Evolutionary conservation across 805 yeast species (phyloP).

Genomic region (Wickerhamiella galacta): DNA sequence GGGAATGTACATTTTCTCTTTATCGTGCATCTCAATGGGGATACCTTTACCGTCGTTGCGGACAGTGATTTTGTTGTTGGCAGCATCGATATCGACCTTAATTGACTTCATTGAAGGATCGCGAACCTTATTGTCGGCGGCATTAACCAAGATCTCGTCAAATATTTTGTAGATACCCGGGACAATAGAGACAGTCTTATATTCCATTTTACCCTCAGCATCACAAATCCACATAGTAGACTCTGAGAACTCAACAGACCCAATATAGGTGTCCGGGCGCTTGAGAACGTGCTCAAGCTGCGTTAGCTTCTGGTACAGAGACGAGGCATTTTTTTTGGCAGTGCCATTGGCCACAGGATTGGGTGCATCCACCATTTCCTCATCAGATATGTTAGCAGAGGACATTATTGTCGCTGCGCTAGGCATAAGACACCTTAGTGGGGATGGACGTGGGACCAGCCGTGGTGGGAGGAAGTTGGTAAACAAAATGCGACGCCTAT

Average conservation of each 20-base stretch:
- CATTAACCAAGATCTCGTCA: conserved; percentile 93
- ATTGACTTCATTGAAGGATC: conserved; percentile 81
- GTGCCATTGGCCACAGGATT: too few relatives aligned
- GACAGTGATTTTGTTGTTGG: conserved; percentile 56
- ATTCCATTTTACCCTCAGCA: conserved; percentile 42
- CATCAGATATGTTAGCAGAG: too few relatives aligned
- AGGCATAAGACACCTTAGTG: too few relatives aligned
- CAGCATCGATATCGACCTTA: conserved; percentile 67
- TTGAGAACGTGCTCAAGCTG: conserved; percentile 92
- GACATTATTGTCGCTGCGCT: too few relatives aligned
- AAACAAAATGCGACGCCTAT: too few relatives aligned
- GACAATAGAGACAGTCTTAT: conserved; percentile 50
- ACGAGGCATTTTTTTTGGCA: conserved; percentile 31
- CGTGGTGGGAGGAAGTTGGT: too few relatives aligned
- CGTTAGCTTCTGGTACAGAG: conserved; percentile 81
- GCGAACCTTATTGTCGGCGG: conserved; percentile 95
- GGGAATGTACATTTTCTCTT: conserved; percentile 86
- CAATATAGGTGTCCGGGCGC: conserved; percentile 96
- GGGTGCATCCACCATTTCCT: conserved; percentile 1
- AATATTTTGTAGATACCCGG: conserved; percentile 94
- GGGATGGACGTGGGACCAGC: too few relatives aligned
- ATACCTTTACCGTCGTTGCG: conserved; percentile 91
- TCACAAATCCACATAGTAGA: conserved; percentile 78
- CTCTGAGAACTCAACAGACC: conserved; percentile 73
- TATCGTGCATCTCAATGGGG: conserved; percentile 80